phyloP scores from a whole-genome alignment of 768 basidiomycete species.

The Lactarius deliciosus region DNA sequence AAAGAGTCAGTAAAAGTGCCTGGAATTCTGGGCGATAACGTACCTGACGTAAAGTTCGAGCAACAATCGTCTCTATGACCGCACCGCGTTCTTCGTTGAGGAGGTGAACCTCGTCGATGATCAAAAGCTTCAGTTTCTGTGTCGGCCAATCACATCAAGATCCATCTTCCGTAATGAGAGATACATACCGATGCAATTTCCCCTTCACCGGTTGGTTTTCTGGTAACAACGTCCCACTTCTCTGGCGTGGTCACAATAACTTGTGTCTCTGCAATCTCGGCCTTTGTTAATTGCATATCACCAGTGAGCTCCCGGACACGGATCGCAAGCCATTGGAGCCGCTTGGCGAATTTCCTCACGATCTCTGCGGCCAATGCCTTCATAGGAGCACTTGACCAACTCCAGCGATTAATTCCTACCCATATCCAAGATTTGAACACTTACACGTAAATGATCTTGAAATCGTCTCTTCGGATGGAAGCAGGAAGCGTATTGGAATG shows the following conservation, averaged over 20 bases:
- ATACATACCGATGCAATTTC: slow-evolving; percentile 83
- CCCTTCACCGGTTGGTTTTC: slow-evolving; percentile 95
- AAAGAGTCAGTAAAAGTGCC: slow-evolving; percentile 5
- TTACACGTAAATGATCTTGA: slow-evolving; percentile 98
- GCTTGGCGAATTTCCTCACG: slow-evolving; percentile 86
- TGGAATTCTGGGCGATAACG: slow-evolving; percentile 12
- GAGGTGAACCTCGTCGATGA: slow-evolving; percentile 97
- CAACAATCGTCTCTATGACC: slow-evolving; percentile 97
- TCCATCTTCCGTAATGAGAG: neutral
- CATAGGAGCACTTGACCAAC: slow-evolving; percentile 79
- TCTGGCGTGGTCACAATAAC: slow-evolving; percentile 99
- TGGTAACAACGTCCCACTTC: slow-evolving; percentile 99
- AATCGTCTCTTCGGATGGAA: slow-evolving; percentile 65
- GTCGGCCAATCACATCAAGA: slow-evolving; percentile 1
- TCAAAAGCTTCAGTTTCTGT: slow-evolving; percentile 88
- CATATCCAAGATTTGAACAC: slow-evolving; percentile 29
- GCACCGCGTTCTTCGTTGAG: slow-evolving; percentile 98
- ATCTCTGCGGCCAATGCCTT: slow-evolving; percentile 97
- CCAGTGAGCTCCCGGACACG: slow-evolving; percentile 79
- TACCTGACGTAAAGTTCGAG: slow-evolving; percentile 88
- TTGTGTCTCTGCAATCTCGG: slow-evolving; percentile 92
- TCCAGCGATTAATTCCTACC: neutral
- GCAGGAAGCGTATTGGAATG: slow-evolving; percentile 39
- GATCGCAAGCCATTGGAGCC: slow-evolving; percentile 85
- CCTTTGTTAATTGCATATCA: slow-evolving; percentile 96